phyloP scores from a whole-genome alignment of 2,329 filamentous ascomycete genomes.

The Tolypocladium capitatum region DNA sequence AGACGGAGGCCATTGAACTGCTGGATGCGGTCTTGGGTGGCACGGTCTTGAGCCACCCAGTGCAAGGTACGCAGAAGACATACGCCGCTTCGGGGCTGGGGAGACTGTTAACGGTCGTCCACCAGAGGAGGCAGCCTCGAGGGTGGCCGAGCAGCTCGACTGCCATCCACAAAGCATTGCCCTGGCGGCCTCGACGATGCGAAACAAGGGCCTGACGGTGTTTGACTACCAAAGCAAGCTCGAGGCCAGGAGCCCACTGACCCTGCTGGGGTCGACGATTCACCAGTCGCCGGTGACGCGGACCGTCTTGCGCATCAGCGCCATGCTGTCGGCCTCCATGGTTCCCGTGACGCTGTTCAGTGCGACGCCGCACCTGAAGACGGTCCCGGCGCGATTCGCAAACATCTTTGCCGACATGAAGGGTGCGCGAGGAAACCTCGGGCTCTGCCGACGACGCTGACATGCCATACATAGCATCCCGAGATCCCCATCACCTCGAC shows the following conservation, averaged over 20 bases:
- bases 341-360: slow-evolving; percentile 11
- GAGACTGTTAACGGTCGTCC: background rate
- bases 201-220: slow-evolving; percentile 6
- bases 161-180: slow-evolving; percentile 10
- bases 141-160: slow-evolving; percentile 6
- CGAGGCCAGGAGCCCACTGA: slow-evolving; percentile 4
- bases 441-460: background rate
- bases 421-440: background rate
- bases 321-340: slow-evolving; percentile 11
- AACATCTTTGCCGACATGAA: slow-evolving; percentile 6
- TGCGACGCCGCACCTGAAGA: slow-evolving; percentile 1
- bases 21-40: slow-evolving; percentile 5
- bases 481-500: slow-evolving; percentile 7
- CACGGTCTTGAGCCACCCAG: background rate
- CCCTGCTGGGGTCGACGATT: slow-evolving; percentile 9
- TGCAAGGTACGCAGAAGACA: slow-evolving; percentile 5
- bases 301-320: slow-evolving; percentile 11
- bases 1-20: slow-evolving; percentile 8
- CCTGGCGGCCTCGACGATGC: slow-evolving; percentile 10
- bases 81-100: no score
- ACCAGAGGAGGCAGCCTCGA: slow-evolving; percentile 7
- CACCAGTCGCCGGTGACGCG: slow-evolving; percentile 11
- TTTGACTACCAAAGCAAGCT: slow-evolving; percentile 6
- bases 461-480: slow-evolving; percentile 6
- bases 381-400: slow-evolving; percentile 5